Base-by-base conservation (phyloP, 2,329 filamentous ascomycete genomes). In the Teratosphaeria nubilosa region DNA sequence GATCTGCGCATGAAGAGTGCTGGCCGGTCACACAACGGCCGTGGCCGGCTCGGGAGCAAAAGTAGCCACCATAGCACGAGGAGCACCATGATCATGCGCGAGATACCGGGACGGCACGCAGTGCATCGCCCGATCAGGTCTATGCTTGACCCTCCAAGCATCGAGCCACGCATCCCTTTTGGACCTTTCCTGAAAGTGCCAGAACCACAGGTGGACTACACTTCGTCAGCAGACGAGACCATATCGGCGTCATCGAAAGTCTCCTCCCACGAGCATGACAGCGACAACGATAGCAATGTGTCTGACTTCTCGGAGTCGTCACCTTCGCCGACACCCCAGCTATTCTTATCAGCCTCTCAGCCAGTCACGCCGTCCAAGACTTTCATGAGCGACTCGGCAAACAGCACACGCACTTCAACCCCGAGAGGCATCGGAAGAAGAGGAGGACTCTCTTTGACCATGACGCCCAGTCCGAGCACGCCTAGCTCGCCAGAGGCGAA, bases 1-100 rank as follows among this genome's bases (percentile, higher is more conserved):
- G 80, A 86, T 60, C 68, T 86, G 34, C 76, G 84, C 20, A 63
- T 71, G 27, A 20, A 48, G 5, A 34, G 16, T 24, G 24, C 45
- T 11, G n/a, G 24, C 51, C 55, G 45, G 5, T 7, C 45, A 3
- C 27, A 24, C 9, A 56, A 50, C 30, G 51, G 37, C 5, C 58
- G 58, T 13, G 25, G 41, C n/a, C 59, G 59, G 7, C 54, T 34
- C 9, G 55, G 57, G 30, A 61, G 61, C 32, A 58, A 34, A 32
- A 45, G 30, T n/a, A 63, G 61, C 32, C 16, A 56, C 30, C 24
- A 51, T 22, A 62, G 60, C 25, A 54, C 48, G 13, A 53, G 55
- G 30, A 58, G 55, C 30, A 58, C 48, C 5, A 55, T 60, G 30
- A 1, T 56, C 11, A 37, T 58, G 16, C 58, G 58, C 10, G 41